Base-by-base conservation (phyloP, 768 basidiomycete species). In the Mycena indigotica region DNA sequence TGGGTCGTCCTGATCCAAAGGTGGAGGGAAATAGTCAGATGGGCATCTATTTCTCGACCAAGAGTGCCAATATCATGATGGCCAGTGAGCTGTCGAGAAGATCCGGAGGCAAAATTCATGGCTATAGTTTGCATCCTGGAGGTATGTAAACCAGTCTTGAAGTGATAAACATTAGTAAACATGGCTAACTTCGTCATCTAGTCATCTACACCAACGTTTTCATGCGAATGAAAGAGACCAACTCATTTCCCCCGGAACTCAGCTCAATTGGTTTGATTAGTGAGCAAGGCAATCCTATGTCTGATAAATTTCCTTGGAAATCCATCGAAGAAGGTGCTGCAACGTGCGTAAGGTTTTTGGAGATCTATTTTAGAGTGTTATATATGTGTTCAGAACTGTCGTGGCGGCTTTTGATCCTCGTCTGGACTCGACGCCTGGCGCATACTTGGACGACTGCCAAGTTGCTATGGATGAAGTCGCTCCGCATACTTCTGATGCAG, bases 201-300 rank as follows among this genome's bases (percentile, higher is more conserved):
- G 56, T 57, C 28, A 46, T 57, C 41, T 52, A 17, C 41, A 57
- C 56, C 39, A 57, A 57, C 25, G 17, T 51, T 41, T 19, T 56
- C 19, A 17, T 44, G 2, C 35, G 19, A 5, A 40, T 56, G 38
- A 38, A 56, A 32, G 26, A 28, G 1, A 23, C 24, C 25, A 5
- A 2, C 32, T 23, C 17, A 19, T 19, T 41, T 2, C 17, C 40
- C 28, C 10, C 41, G 10, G 41, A 45, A 10, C 8, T 45, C 10
- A 21, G 10, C 12, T 10, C 41, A 10, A 45, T 13, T 4, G 16
- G n/a, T 4, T 19, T 53, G 10, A 15, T 58, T 1, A 30, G 32
- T 26, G 23, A 25, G 6, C 23, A 58, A 23, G 51, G 50, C 0
- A 4, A 32, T 17, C 56, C 51, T 1, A 30, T 16, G 35, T 29